Evolutionary conservation across 1,284 basidiomycete species (phyloP), one percentile per base, ranked within the genome.

Genomic region (Leccinum fuscescens): DNA sequence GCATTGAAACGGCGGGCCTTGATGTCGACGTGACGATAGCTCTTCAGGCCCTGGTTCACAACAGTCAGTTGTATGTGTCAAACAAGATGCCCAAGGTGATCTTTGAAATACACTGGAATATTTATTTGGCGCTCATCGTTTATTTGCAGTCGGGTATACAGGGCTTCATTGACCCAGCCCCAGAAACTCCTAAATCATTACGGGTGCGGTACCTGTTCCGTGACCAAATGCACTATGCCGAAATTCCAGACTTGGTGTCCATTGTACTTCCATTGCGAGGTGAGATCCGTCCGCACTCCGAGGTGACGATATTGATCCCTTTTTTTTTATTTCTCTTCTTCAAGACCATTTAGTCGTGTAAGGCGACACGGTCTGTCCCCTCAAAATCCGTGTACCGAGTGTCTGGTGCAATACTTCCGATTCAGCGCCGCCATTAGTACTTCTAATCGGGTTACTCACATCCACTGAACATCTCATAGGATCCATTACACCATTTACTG

Each of bases 1-100:
- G 84, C 64, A 80, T 80, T 55, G 79, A 78, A 60, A 76, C 78
- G 4, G 73, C 77, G 59, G 83, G 83, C 56, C 77, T 90, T 27
- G 76, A 80, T 51, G 82, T 93, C 64, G 87, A 94, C 73, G 92
- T 95, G 42, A 90, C 87, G 17, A 78, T 91, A 33, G 85, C 94
- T 3, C 70, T 96, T 29, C 94, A 96, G 77, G 87, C 92, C 24
- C 79, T 96, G 15, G 90, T 96, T 51, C 82, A 84, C 64, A 83
- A 89, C 64, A 88, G 89, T 53, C 90, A 93, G 71, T 72, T 97
- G 54, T 84, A 88, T 69, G 88, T 97, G 63, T 88, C 94, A 15
- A 86, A 86, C 54, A 88, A 86, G 53, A 78, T 89, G 65, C 76
- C 82, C 60, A 88, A 88, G 80, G 87, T 88, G 70, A 69, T 35